Evolutionary conservation across 2,329 filamentous ascomycete species (phyloP), one percentile per base, ranked within the genome.

Genomic region (Ceratocystis alfenasii): DNA sequence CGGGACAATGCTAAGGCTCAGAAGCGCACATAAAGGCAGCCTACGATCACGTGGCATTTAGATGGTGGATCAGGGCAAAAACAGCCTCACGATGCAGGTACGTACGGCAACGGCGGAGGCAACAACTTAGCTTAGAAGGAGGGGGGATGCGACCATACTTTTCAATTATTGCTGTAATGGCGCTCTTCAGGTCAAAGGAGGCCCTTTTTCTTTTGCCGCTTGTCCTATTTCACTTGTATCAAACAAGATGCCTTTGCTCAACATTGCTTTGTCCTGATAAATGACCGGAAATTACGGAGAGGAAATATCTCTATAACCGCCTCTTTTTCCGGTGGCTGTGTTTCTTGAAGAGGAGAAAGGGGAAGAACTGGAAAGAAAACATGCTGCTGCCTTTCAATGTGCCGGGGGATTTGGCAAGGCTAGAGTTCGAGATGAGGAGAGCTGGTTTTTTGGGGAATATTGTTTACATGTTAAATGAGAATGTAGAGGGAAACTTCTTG

Each of bases 241-340:
- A 10, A 33, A 8, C 2, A 33, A 33, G 33, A 8, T 8, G 33
- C 33, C 33, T 33, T 33, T 33, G 33, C 33, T 33, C 22, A 25
- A 3, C 22, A 25, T 25, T 25, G 22, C 22, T 25, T 33, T 33
- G 33, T 33, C 2, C 2, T 33, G 33, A 33, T 33, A 33, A 33
- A 33, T 48, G 15, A 1, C n/a, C 25, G 44, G 60, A 30, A 62
- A 46, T 46, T 45, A 62, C 45, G 44, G 60, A 33, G 20, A 30
- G 30, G 44, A 28, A 28, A 28, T 15, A 6, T 33, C 1, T 57
- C 17, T 6, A 36, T 4, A 3, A 17, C 2, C 22, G 25, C 22
- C 53, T 57, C 30, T 28, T 57, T 57, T 57, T n/a, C 22, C 17
- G 12, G 25, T 57, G 53, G 53, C 22, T 57, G 53, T 57, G 53